phyloP scores from a whole-genome alignment of 2,329 filamentous ascomycete genomes.

The Tolypocladium tropicale region DNA sequence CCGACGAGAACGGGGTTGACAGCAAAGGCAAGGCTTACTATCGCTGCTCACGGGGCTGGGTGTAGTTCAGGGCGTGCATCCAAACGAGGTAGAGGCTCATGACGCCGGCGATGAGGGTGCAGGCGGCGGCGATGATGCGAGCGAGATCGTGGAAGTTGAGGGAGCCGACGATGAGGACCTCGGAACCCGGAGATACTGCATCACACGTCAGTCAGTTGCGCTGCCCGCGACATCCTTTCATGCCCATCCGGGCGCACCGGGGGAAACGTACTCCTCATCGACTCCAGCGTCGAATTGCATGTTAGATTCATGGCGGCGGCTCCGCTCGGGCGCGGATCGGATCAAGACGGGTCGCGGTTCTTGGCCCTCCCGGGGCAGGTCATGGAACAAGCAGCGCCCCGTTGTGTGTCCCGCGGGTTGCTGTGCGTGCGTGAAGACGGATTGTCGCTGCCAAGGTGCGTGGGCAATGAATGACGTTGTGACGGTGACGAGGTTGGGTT shows the following conservation, averaged over 20 bases:
- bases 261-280: conserved; percentile 27
- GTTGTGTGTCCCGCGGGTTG: background rate
- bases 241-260: background rate
- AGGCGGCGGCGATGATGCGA: conserved; percentile 37
- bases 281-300: conserved; percentile 33
- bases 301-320: conserved; percentile 22
- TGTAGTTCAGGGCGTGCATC: conserved; percentile 51
- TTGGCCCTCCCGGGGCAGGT: conserved; percentile 1
- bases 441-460: too few species aligned
- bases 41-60: conserved; percentile 48
- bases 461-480: too few species aligned
- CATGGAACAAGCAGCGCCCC: background rate
- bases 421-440: background rate
- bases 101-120: conserved; percentile 38
- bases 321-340: background rate
- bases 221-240: background rate
- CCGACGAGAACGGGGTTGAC: background rate
- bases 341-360: background rate
- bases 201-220: conserved; percentile 1
- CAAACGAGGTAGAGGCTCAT: conserved; percentile 46
- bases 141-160: conserved; percentile 47
- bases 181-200: conserved; percentile 32
- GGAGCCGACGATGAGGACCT: conserved; percentile 33
- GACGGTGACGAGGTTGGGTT: too few species aligned
- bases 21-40: conserved; percentile 31